Conservation (phyloP, 164 flowering plant genomes). For the Vitis rupestris region DNA sequence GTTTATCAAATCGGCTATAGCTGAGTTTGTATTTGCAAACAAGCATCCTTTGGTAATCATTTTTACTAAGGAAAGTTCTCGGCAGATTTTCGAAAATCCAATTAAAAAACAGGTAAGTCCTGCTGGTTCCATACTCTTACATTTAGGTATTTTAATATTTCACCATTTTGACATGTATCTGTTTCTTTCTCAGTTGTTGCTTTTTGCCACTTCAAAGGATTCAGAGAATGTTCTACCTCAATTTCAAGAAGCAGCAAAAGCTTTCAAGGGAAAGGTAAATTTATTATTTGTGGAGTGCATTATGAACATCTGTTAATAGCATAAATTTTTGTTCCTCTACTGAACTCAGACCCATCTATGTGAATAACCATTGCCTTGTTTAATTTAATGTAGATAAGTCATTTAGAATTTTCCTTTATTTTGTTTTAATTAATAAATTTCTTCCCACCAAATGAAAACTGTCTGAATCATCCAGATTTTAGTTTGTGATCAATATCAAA, state of each 20-base stretch:
- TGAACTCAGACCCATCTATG: too few relatives aligned
- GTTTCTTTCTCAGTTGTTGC: conserved; percentile 51
- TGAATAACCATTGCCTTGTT: too few relatives aligned
- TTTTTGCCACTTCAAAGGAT: conserved; percentile 70
- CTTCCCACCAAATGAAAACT: too few relatives aligned
- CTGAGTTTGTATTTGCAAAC: conserved; percentile 7
- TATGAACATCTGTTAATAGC: too few relatives aligned
- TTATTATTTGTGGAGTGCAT: too few relatives aligned
- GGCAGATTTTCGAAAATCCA: conserved; percentile 64
- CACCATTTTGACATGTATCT: background rate
- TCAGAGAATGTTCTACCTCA: conserved; percentile 57
- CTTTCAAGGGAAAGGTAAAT: conserved; percentile 90
- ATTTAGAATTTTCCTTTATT: too few relatives aligned
- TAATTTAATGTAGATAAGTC: too few relatives aligned
- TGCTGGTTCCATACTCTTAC: background rate
- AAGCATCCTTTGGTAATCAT: conserved; percentile 3
- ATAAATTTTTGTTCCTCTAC: too few relatives aligned
- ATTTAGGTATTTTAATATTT: background rate
- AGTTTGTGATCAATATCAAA: too few relatives aligned
- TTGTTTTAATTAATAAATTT: too few relatives aligned
- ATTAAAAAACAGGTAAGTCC: conserved; percentile 81
- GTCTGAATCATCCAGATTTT: too few relatives aligned
- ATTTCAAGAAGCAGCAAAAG: conserved; percentile 78
- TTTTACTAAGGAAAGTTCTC: background rate
- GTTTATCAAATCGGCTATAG: background rate